Conservation (phyloP, 192 early-diverging fungal species). For the Coemansia umbellata region DNA sequence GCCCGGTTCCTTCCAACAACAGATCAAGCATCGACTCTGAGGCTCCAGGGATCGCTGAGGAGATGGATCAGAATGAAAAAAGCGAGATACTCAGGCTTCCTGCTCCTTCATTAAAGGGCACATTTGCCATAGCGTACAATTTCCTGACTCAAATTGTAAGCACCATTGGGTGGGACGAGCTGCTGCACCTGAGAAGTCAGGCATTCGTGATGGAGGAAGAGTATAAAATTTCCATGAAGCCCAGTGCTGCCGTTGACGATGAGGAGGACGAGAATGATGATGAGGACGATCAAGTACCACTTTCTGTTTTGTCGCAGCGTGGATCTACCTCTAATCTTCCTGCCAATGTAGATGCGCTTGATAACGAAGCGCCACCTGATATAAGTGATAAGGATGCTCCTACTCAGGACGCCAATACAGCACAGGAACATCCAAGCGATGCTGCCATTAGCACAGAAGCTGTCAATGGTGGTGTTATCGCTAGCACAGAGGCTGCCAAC, state of each 20-base stretch:
- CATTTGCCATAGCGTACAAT: constrained; percentile 86
- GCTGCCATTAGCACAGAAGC: too few relatives aligned
- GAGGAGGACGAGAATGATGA: constrained; percentile 31
- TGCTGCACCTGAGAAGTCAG: constrained; percentile 75
- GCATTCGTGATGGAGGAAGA: constrained; percentile 99
- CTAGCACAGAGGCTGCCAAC: background rate
- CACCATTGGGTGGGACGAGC: constrained; percentile 94
- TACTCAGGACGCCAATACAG: too few relatives aligned
- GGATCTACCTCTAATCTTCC: background rate
- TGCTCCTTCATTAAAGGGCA: constrained; percentile 86
- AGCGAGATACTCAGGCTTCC: constrained; percentile 77
- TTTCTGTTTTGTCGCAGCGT: constrained; percentile 27
- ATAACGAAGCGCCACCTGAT: background rate
- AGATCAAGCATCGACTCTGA: constrained; percentile 34
- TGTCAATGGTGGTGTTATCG: background rate
- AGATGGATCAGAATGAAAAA: constrained; percentile 39
- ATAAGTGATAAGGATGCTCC: too few relatives aligned
- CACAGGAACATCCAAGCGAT: too few relatives aligned
- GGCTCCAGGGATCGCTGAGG: constrained; percentile 35
- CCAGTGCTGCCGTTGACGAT: constrained; percentile 30
- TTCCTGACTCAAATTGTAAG: constrained; percentile 75
- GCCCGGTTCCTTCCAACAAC: constrained; percentile 23
- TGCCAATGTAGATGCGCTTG: background rate
- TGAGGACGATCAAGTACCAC: constrained; percentile 30
- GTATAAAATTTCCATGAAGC: constrained; percentile 60